Conservation (phyloP, 1,139 yeast species). For the Geotrichum aggregatum region DNA sequence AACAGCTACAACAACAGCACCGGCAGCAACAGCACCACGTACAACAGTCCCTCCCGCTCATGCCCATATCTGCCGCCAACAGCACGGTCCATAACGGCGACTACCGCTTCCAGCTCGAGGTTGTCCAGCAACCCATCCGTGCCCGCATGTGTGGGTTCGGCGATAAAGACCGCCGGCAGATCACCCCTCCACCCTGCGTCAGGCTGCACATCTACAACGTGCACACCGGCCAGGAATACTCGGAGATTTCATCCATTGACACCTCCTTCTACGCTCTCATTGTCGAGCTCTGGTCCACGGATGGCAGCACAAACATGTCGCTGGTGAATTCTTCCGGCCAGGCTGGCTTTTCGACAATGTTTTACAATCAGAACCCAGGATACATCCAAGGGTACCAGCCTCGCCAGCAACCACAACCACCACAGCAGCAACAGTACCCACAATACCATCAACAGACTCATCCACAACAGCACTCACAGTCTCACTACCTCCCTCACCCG, state of each 20-base stretch:
- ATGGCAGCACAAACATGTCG: slow-evolving; percentile 37
- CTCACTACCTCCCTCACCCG: background rate
- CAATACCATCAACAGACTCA: slow-evolving; percentile 5
- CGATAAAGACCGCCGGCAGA: slow-evolving; percentile 45
- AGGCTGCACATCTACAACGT: slow-evolving; percentile 36
- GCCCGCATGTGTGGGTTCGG: slow-evolving; percentile 49
- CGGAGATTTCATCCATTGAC: slow-evolving; percentile 34
- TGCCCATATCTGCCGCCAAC: slow-evolving; percentile 12
- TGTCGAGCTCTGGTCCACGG: slow-evolving; percentile 42
- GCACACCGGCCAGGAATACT: slow-evolving; percentile 29
- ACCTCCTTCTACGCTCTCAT: slow-evolving; percentile 37
- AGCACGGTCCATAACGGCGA: slow-evolving; percentile 14
- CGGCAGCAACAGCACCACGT: background rate
- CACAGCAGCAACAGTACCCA: slow-evolving; percentile 5
- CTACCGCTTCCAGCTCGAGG: slow-evolving; percentile 31
- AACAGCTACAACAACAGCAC: slow-evolving; percentile 4
- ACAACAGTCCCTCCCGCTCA: background rate
- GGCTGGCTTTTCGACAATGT: slow-evolving; percentile 19
- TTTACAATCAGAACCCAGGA: slow-evolving; percentile 13
- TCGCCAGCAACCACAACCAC: slow-evolving; percentile 17
- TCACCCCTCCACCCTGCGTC: slow-evolving; percentile 46
- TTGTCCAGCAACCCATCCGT: slow-evolving; percentile 44
- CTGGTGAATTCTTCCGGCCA: slow-evolving; percentile 29
- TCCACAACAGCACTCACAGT: background rate
- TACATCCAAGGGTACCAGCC: slow-evolving; percentile 16